Conservation (phyloP, 345 rosid genomes). For the Hirschfeldia incana region DNA sequence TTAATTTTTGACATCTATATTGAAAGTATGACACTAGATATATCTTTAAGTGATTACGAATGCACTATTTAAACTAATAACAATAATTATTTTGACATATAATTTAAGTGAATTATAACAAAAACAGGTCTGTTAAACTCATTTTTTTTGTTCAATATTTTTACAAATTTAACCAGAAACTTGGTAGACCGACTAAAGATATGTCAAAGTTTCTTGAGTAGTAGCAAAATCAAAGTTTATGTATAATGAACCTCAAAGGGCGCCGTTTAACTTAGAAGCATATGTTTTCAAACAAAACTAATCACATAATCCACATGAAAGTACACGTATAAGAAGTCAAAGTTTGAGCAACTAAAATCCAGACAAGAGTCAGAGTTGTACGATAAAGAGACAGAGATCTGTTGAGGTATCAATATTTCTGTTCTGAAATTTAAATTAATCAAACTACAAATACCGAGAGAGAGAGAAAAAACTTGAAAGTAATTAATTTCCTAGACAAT, state of each 20-base stretch:
- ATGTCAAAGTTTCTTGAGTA: not conserved
- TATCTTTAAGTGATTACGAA: too few species aligned
- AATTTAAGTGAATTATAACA: not conserved
- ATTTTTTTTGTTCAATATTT: not conserved
- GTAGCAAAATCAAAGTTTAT: not conserved
- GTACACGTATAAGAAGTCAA: not conserved
- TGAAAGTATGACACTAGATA: too few species aligned
- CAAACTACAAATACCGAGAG: not conserved
- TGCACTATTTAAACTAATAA: too few species aligned
- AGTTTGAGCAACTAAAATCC: constrained; percentile 38
- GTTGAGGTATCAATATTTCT: constrained; percentile 52
- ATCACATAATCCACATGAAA: not conserved
- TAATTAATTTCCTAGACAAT: not conserved
- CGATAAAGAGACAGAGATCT: constrained; percentile 79
- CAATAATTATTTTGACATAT: not conserved
- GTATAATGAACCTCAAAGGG: not conserved
- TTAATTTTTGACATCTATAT: too few species aligned
- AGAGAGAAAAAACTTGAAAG: not conserved
- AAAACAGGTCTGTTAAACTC: not conserved
- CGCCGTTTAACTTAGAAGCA: not conserved
- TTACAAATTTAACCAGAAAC: not conserved
- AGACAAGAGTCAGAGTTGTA: constrained; percentile 54
- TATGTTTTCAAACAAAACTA: too few species aligned
- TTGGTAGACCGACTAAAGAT: constrained; percentile 1
- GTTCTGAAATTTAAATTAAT: not conserved